These are phyloP conservation scores for Chimonanthus salicifolius DNA, from an alignment of 164 flowering plant genomes.

Conservation along the genomic window DNA sequence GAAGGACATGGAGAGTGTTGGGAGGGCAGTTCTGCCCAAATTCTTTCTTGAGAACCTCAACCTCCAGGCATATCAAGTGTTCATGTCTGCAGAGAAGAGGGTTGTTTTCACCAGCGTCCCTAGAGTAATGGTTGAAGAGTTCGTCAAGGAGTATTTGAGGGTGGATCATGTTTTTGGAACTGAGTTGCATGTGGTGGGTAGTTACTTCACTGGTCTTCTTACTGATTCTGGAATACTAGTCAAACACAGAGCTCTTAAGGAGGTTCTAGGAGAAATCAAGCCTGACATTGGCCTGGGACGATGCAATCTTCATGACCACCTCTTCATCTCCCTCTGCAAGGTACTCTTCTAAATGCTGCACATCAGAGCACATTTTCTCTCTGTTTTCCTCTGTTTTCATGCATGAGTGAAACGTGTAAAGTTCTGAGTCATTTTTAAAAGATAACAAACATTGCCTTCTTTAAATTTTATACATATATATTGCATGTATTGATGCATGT, in stretches of 20 bases:
- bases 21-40: slow-evolving; percentile 77
- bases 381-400: neutral
- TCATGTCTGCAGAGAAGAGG: slow-evolving; percentile 33
- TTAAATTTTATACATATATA: neutral
- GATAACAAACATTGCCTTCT: neutral
- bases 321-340: slow-evolving; percentile 75
- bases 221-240: slow-evolving; percentile 46
- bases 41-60: slow-evolving; percentile 68
- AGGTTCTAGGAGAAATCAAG: slow-evolving; percentile 46
- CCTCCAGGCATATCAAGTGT: slow-evolving; percentile 39
- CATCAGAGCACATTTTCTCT: neutral
- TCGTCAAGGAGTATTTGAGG: slow-evolving; percentile 57
- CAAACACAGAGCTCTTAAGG: slow-evolving; percentile 54
- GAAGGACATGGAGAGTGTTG: slow-evolving; percentile 48
- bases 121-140: slow-evolving; percentile 71
- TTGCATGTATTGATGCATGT: neutral
- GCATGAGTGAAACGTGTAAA: neutral
- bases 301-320: slow-evolving; percentile 37
- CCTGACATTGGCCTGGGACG: slow-evolving; percentile 71
- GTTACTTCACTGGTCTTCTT: slow-evolving; percentile 49
- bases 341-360: slow-evolving; percentile 19
- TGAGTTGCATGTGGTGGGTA: slow-evolving; percentile 46
- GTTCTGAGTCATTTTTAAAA: neutral
- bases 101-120: slow-evolving; percentile 60
- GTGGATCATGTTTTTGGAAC: slow-evolving; percentile 60